phyloP scores from a whole-genome alignment of 352 stramenopile genomes.

The Phytophthora sp. region DNA sequence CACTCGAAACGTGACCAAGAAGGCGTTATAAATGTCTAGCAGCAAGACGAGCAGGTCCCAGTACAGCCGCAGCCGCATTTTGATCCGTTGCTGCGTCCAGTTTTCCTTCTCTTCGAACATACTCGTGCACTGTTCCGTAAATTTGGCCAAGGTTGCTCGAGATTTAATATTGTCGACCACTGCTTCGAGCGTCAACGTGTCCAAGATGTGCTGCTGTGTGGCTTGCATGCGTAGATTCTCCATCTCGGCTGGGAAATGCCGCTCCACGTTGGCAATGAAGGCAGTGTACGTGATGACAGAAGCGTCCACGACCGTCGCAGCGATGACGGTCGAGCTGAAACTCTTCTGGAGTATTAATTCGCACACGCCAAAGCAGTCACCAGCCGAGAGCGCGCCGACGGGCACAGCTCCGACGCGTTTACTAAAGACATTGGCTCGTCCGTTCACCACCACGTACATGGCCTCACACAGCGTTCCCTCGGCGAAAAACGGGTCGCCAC shows the following conservation, averaged over 20 bases:
- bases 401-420: slow-evolving; percentile 46
- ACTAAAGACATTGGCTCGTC: slow-evolving; percentile 65
- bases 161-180: slow-evolving; percentile 61
- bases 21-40: slow-evolving; percentile 71
- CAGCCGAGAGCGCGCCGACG: slow-evolving; percentile 56
- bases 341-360: slow-evolving; percentile 71
- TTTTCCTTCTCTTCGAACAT: slow-evolving; percentile 71
- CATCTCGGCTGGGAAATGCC: slow-evolving; percentile 52
- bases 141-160: slow-evolving; percentile 47
- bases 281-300: slow-evolving; percentile 56
- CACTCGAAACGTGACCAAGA: slow-evolving; percentile 77
- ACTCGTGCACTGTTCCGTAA: slow-evolving; percentile 57
- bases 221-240: slow-evolving; percentile 45
- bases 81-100: slow-evolving; percentile 46
- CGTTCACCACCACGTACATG: slow-evolving; percentile 72
- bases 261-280: slow-evolving; percentile 56
- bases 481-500: slow-evolving; percentile 62
- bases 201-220: slow-evolving; percentile 53
- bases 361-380: slow-evolving; percentile 66
- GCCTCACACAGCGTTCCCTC: slow-evolving; percentile 72
- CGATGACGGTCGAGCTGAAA: slow-evolving; percentile 55
- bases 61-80: slow-evolving; percentile 61
- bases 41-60: slow-evolving; percentile 65
- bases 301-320: slow-evolving; percentile 57
- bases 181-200: slow-evolving; percentile 52